Evolutionary conservation across 352 stramenopile genomes (phyloP), one percentile per base, ranked within the genome.

Genomic region (Pythium periplocum): DNA sequence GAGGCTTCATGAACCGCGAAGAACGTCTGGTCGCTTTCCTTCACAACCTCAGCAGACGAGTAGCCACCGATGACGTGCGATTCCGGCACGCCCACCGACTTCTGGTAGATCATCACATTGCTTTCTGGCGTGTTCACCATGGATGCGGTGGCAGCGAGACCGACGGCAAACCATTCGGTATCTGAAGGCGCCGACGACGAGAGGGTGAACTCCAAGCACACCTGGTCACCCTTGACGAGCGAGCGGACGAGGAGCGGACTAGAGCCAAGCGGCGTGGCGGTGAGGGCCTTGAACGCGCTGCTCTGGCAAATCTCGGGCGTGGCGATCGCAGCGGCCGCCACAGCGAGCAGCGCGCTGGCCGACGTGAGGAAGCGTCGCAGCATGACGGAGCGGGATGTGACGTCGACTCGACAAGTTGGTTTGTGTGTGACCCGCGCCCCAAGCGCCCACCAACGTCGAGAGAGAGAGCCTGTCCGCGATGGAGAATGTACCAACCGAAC

Each of bases 41-140:
- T 59, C 12, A 51, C 71, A 49, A 90, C 69, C 17, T 55, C 66
- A 46, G 63, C 76, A 51, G 40, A 74, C 32, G 59, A 57, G 60
- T 90, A 83, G 55, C 64, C 74, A 10, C 62, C 65, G 38, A 91
- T 63, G 31, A 71, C 32, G 48, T 80, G 86, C 30, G 75, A 71
- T 50, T 72, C 65, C 11, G 75, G 73, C 9, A 43, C 42, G 37
- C 68, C 68, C 32, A 73, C 59, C 1, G 53, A 45, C 55, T 69
- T 68, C 51, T 77, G 73, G 61, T 86, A 88, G 49, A 90, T 66
- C 74, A 93, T 84, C 42, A 85, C 81, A 58, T 87, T 93, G 38
- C 69, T 66, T 10, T 45, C 55, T 4, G 83, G 83, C 40, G 62
- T 77, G 66, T 77, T 90, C 52, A 90, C 80, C 78, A 92, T 93